Percentiles rank a stretch among this genome's conserved stretches.
Evolutionary conservation across 2,329 filamentous ascomycete species (phyloP).

Genomic region (Clarireedia monteithiana): DNA sequence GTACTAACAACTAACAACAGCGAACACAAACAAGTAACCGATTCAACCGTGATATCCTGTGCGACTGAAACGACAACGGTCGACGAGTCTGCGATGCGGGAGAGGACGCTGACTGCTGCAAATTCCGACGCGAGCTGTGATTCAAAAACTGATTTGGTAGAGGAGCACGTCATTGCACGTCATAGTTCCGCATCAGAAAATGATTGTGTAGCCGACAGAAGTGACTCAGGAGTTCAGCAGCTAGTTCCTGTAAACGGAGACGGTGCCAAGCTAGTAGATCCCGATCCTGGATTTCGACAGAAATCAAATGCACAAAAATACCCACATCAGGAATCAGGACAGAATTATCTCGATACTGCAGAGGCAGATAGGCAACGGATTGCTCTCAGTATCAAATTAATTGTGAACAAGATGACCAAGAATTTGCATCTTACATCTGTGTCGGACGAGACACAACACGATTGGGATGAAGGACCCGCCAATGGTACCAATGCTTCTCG

Average conservation of each 20-base stretch:
- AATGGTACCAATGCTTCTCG: no score
- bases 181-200: no score
- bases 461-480: not conserved
- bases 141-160: no score
- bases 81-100: no score
- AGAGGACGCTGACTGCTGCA: no score
- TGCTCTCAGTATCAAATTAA: conserved; percentile 14
- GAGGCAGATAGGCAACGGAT: conserved; percentile 4
- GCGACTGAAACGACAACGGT: no score
- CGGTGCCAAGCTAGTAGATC: no score
- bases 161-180: no score
- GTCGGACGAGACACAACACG: conserved; percentile 1
- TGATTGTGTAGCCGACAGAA: no score
- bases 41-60: not conserved
- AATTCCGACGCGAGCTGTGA: no score
- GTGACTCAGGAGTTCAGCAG: no score
- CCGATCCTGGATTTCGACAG: not conserved
- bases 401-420: conserved; percentile 19
- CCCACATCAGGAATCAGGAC: not conserved
- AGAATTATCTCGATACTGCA: not conserved
- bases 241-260: no score
- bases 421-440: conserved; percentile 11
- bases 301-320: conserved; percentile 7
- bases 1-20: not conserved
- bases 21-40: not conserved